Evolutionary conservation across 768 basidiomycete genomes (phyloP), one percentile per base, ranked within the genome.

Genomic region (Mycena olivaceomarginata): DNA sequence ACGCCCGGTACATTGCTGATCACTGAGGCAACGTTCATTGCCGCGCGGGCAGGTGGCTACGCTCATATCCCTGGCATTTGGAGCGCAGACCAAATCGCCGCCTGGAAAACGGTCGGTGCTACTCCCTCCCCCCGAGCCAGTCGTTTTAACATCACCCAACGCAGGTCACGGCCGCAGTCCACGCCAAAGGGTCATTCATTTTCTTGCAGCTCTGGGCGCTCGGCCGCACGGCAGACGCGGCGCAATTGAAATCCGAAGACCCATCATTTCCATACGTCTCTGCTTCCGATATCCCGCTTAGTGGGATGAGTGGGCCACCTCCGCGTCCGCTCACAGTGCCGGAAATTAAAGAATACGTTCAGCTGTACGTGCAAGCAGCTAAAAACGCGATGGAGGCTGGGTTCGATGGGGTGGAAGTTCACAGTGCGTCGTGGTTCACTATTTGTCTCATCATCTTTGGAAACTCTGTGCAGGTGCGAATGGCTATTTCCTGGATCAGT

Each of bases 141-240:
- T 11, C 43, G 9, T 45, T 45, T 45, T 45, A 45, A 45, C 43
- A 45, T 45, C 43, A 11, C 43, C 43, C 43, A 45, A 45, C 43
- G 0, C 39, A 87, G 87, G 82, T 93, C 18, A 88, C 87, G 31
- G 86, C 88, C 7, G 86, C 86, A 0, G 90, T 92, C 0, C 92
- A 92, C 79, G 86, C 85, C 2, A 86, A 89, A 48, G 88, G 88
- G 5, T 90, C 88, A 0, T 88, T 85, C 79, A 86, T 90, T 69
- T 88, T 83, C 77, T 56, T 85, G 18, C 90, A 91, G 76, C 81
- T 89, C 1, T 89, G 90, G 83, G 90, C 72, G 0, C 56, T 67
- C n/a, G 77, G 77, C 0, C 77, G 77, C 1, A 51, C 65, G 1
- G 73, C 77, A 1, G 11, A 63, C 1, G 16, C 10, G 20, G 45